Evolutionary conservation across 257 asterid genomes (phyloP).

Genomic region (Petrea volubilis): DNA sequence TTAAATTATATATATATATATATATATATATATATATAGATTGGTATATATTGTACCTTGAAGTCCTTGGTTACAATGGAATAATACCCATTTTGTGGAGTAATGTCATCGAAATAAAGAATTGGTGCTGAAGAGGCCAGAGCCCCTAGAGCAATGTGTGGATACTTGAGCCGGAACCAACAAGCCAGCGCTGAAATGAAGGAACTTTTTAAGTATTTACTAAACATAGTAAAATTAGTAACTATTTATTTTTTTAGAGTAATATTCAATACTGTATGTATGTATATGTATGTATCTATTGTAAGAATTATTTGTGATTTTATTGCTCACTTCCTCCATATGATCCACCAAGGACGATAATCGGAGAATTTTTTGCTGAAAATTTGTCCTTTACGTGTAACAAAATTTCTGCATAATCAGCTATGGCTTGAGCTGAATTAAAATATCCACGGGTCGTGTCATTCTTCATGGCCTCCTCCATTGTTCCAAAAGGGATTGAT

Average conservation of each 20-base stretch:
- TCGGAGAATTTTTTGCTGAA: conserved; percentile 57
- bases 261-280: background rate
- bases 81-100: conserved; percentile 63
- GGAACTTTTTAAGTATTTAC: too few species aligned
- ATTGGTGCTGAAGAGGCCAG: conserved; percentile 84
- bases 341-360: conserved; percentile 76
- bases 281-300: background rate
- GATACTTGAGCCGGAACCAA: conserved; percentile 86
- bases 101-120: conserved; percentile 69
- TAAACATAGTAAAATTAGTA: background rate
- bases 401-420: conserved; percentile 73
- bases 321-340: conserved; percentile 77
- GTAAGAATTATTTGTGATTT: background rate
- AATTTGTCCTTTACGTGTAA: conserved; percentile 46
- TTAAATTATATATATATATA: too few species aligned
- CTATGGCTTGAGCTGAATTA: conserved; percentile 79
- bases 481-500: conserved; percentile 58
- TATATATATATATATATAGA: too few species aligned
- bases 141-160: conserved; percentile 79
- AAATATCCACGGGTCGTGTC: conserved; percentile 59
- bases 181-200: conserved; percentile 69
- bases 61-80: conserved; percentile 53
- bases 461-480: conserved; percentile 46
- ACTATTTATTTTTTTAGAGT: background rate
- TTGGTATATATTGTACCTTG: too few species aligned